Conservation (phyloP, 2,329 filamentous ascomycete genomes). For the Neoscytalidium dimidiatum region DNA sequence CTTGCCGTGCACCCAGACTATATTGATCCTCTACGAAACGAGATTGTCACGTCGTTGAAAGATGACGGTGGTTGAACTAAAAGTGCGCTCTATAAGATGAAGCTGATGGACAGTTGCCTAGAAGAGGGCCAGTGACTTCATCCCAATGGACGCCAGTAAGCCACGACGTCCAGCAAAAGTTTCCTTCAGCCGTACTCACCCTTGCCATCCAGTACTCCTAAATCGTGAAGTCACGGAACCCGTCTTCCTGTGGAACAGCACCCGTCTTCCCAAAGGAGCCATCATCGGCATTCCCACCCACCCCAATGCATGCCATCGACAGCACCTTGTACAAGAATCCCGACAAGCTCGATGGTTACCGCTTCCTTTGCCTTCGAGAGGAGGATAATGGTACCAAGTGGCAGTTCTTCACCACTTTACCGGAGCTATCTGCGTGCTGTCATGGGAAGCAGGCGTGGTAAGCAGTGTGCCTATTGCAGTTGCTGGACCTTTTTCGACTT, state of each 20-base stretch:
- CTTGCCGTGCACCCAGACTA: constrained; percentile 19
- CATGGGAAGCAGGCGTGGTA: constrained; percentile 21
- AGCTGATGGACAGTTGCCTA: constrained; percentile 45
- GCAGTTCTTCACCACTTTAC: constrained; percentile 19
- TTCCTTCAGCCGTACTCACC: too few relatives aligned
- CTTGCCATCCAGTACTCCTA: not conserved
- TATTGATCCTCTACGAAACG: constrained; percentile 19
- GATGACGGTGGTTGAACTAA: constrained; percentile 8
- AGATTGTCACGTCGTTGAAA: constrained; percentile 8
- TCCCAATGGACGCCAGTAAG: not conserved
- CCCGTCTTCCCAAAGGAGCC: not conserved
- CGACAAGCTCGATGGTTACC: not conserved
- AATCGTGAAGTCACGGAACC: not conserved
- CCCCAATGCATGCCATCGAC: not conserved
- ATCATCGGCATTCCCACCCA: not conserved
- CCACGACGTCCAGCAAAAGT: not conserved
- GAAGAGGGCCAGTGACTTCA: constrained; percentile 40
- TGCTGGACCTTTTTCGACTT: constrained; percentile 4
- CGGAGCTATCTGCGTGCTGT: constrained; percentile 20
- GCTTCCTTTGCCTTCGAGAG: constrained; percentile 3
- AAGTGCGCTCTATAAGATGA: constrained; percentile 33
- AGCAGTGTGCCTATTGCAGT: too few relatives aligned
- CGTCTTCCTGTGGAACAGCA: constrained; percentile 5
- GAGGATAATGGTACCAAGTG: not conserved
- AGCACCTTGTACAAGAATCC: not conserved